A percentile compares a stretch with the other conserved stretches of the same genome.
These are phyloP conservation scores for Dactylellina haptotyla DNA, from an alignment of 2,329 filamentous ascomycete genomes.

Conservation along the genomic window DNA sequence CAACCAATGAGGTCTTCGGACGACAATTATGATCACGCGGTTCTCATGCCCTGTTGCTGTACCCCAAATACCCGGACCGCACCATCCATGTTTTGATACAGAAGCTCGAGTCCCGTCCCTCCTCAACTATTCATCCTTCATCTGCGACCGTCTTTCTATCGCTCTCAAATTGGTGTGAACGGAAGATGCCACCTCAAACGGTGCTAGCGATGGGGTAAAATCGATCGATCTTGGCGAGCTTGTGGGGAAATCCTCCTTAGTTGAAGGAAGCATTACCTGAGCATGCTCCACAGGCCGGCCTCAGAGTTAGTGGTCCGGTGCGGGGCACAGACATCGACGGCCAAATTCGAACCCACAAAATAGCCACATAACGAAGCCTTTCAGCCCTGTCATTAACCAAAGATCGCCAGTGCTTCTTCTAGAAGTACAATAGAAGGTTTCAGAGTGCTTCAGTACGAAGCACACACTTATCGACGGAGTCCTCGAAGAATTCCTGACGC, in stretches of 20 bases:
- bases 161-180: not conserved
- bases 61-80: conserved; percentile 52
- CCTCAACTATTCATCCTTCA: not conserved
- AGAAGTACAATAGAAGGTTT: conserved; percentile 52
- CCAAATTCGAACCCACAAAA: conserved; percentile 21
- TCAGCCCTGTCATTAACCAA: conserved; percentile 51
- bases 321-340: conserved; percentile 49
- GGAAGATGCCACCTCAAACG: conserved; percentile 33
- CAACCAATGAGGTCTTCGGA: conserved; percentile 51
- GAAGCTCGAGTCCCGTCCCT: conserved; percentile 21
- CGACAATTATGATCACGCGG: conserved; percentile 49
- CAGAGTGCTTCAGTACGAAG: conserved; percentile 40
- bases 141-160: not conserved
- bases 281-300: conserved; percentile 19
- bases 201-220: conserved; percentile 34
- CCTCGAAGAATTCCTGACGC: not conserved
- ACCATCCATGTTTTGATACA: conserved; percentile 49
- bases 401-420: conserved; percentile 51
- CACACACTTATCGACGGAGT: conserved; percentile 15
- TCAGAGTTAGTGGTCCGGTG: conserved; percentile 17
- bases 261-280: conserved; percentile 13
- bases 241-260: conserved; percentile 45
- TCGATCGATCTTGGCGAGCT: conserved; percentile 45
- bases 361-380: conserved; percentile 44
- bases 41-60: conserved; percentile 30